Base-by-base conservation (phyloP, 78 protist species). In the Cavenderia fasciculata region DNA sequence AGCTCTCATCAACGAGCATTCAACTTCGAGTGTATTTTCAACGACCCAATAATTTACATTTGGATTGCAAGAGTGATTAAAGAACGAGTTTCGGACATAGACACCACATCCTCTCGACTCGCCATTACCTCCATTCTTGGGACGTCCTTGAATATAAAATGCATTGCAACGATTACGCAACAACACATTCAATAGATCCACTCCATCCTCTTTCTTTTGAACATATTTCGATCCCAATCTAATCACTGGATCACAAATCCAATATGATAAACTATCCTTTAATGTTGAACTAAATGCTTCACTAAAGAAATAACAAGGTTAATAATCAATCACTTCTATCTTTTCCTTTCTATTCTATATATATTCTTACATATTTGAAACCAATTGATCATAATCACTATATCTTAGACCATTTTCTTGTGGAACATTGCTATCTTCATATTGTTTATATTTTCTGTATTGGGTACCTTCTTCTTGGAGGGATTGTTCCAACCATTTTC, bases 321-420 rank as follows among this genome's bases (percentile, higher is more conserved):
- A 43, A 21, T 25, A 29, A 27, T 31, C 21, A 44, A 41, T 33
- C 0, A 44, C 12, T 46, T 46, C 12, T 46, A 14, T 46, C 40
- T 10, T n/a, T 38, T 4, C n/a, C 33, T 3, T 21, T 40, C 5
- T 14, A 46, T 21, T 19, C 11, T 51, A 66, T 29, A 25, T 23
- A 2, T 6, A 31, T 4, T 52, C 78, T n/a, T 79, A 79, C 78
- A 82, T 63, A 56, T 82, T 82, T 46, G 90, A 82, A 43, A 82
- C 90, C 18, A 82, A 68, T 56, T 82, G 69, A 33, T 44, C 78
- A 43, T 82, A 82, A 18, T 82, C 90, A 52, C 40, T n/a, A 43
- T 82, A 82, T 82, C 90, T 65, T 43, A 82, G 57, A 51, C 90
- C 90, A 56, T 82, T 82, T 59, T 82, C 90, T 68, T 82, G 90